phyloP scores from a whole-genome alignment of 225 moss, liverwort and hornwort genomes.

The Bryoerythrophyllum caledonicum region DNA sequence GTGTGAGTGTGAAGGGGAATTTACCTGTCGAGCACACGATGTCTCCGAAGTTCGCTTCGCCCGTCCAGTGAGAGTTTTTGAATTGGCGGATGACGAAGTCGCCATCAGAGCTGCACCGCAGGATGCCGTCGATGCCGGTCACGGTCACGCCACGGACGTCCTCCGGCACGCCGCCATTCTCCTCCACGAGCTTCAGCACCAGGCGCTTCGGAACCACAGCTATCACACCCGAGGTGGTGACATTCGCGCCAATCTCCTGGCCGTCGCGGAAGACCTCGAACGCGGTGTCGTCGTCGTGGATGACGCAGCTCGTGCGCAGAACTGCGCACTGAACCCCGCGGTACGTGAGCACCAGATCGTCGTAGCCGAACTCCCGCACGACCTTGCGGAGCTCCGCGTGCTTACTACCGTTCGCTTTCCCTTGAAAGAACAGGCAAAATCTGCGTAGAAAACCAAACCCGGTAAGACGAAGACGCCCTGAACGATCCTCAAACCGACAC shows the following conservation, averaged over 20 bases:
- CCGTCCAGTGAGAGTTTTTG: conserved; percentile 8
- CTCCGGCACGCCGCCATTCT: conserved; percentile 37
- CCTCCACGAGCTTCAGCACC: conserved; percentile 46
- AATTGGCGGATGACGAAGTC: conserved; percentile 58
- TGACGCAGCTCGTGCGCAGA: conserved; percentile 51
- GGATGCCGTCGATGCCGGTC: conserved; percentile 38
- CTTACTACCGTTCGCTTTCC: conserved; percentile 24
- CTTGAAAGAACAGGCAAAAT: conserved; percentile 46
- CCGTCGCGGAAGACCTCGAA: conserved; percentile 58
- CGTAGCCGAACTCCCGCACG: conserved; percentile 27
- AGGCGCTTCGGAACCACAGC: conserved; percentile 50
- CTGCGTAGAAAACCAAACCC: conserved; percentile 8
- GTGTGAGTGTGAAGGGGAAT: neutral
- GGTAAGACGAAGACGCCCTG: neutral
- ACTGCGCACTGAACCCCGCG: conserved; percentile 52
- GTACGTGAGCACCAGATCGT: conserved; percentile 51
- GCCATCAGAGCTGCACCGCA: conserved; percentile 55
- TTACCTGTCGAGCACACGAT: conserved; percentile 60
- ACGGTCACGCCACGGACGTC: conserved; percentile 50
- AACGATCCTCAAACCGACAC: neutral
- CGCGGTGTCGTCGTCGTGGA: conserved; percentile 56
- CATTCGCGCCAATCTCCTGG: conserved; percentile 49
- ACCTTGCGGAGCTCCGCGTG: conserved; percentile 43
- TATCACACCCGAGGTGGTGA: conserved; percentile 56
- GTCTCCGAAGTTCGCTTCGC: conserved; percentile 39